phyloP scores from a whole-genome alignment of 345 rosid genomes.

The Aegle marmelos region DNA sequence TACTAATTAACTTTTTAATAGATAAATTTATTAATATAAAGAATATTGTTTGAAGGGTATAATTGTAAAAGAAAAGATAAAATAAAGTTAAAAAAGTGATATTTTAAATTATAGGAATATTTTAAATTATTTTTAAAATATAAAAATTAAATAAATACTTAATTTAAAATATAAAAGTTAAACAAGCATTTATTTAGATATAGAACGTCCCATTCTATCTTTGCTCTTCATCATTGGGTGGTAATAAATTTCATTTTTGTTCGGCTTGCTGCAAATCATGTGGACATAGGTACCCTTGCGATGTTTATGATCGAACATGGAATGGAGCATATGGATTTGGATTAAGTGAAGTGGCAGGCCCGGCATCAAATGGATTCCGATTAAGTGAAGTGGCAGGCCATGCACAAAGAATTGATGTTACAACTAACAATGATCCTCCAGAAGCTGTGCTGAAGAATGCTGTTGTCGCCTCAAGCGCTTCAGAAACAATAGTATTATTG shows the following conservation, averaged over 20 bases:
- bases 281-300: slow-evolving; percentile 7
- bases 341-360: neutral
- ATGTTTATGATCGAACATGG: slow-evolving; percentile 26
- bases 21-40: no score
- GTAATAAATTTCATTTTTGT: neutral
- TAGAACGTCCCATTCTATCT: no score
- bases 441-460: slow-evolving; percentile 4
- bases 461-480: neutral
- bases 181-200: no score
- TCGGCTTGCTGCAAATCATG: neutral
- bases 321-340: neutral
- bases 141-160: no score
- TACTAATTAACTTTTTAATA: no score
- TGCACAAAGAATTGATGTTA: neutral
- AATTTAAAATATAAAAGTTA: no score
- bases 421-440: slow-evolving; percentile 7
- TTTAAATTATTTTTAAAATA: no score
- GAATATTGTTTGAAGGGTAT: no score
- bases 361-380: neutral
- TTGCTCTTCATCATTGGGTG: no score
- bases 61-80: no score
- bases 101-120: no score
- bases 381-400: neutral
- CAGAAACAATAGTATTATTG: neutral
- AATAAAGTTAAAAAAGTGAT: no score